These are phyloP conservation scores for Salvia sclarea DNA, from an alignment of 305 asterid species.

Conservation along the genomic window DNA sequence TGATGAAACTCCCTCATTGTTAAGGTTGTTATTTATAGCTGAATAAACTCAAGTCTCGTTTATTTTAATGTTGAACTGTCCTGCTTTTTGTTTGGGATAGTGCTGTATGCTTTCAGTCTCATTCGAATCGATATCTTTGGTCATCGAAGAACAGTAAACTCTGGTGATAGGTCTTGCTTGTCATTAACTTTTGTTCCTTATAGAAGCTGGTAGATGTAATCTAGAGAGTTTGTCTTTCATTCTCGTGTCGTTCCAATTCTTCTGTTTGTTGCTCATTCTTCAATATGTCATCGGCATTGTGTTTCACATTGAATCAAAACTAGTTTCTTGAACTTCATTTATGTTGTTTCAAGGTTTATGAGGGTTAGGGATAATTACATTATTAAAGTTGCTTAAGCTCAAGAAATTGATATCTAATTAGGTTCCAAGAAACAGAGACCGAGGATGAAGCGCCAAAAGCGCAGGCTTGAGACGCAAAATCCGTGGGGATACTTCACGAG, in stretches of 20 bases:
- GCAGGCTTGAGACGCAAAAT: slow-evolving; percentile 47
- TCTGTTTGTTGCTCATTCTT: background rate
- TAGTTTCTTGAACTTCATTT: background rate
- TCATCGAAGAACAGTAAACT: background rate
- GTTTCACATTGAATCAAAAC: background rate
- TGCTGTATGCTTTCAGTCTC: background rate
- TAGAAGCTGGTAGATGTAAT: background rate
- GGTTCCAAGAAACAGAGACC: slow-evolving; percentile 65
- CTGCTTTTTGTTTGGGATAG: background rate
- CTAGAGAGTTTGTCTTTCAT: background rate
- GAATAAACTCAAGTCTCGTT: background rate
- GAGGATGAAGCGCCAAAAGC: slow-evolving; percentile 58
- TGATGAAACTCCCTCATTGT: background rate
- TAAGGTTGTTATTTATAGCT: background rate
- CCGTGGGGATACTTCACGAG: slow-evolving; percentile 71
- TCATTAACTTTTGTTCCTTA: slow-evolving; percentile 1
- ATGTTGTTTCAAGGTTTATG: background rate
- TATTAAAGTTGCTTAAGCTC: background rate
- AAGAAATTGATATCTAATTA: background rate
- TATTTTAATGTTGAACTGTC: background rate
- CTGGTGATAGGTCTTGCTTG: background rate
- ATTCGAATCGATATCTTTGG: background rate
- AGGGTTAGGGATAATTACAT: background rate
- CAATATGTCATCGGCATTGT: background rate
- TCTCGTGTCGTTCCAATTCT: background rate